These are phyloP conservation scores for Jimgerdemannia flammicorona DNA, from an alignment of 192 early-diverging fungal species.

Conservation along the genomic window DNA sequence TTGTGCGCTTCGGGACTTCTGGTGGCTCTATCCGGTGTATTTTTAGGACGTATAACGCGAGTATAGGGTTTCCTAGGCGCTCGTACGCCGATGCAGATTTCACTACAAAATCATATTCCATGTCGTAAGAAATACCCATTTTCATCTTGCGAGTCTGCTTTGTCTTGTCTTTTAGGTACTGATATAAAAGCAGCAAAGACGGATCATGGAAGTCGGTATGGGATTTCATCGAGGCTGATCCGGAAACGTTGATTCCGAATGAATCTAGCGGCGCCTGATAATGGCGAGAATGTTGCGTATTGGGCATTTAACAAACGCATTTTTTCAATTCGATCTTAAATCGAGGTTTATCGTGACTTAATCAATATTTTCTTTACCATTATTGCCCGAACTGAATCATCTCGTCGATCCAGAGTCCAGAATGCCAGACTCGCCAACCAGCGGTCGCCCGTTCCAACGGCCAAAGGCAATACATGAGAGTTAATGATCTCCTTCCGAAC, in stretches of 20 bases:
- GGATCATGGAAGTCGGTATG: slow-evolving; percentile 49
- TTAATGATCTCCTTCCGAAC: slow-evolving; percentile 47
- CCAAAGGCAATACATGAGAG: slow-evolving; percentile 49
- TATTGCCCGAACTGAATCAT: slow-evolving; percentile 55
- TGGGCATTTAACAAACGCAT: no score
- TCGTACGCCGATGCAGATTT: slow-evolving; percentile 67
- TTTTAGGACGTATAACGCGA: slow-evolving; percentile 70
- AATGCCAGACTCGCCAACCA: slow-evolving; percentile 57
- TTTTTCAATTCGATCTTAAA: not conserved
- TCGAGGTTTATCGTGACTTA: slow-evolving; percentile 4
- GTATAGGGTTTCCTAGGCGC: slow-evolving; percentile 69
- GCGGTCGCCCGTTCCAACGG: slow-evolving; percentile 56
- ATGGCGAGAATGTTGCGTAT: not conserved
- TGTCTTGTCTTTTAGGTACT: slow-evolving; percentile 54
- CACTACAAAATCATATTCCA: slow-evolving; percentile 61
- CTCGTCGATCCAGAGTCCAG: slow-evolving; percentile 52
- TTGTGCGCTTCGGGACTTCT: not conserved
- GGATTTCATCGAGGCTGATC: not conserved
- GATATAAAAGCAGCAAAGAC: slow-evolving; percentile 64
- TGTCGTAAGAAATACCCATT: slow-evolving; percentile 37
- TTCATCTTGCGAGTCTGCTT: slow-evolving; percentile 43
- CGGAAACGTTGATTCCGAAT: not conserved
- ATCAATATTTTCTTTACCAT: slow-evolving; percentile 40
- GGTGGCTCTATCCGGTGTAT: slow-evolving; percentile 29
- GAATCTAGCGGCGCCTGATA: slow-evolving; percentile 16